Evolutionary conservation across 2,329 filamentous ascomycete species (phyloP), one percentile per base, ranked within the genome.

Genomic region (Volutella citrinella): DNA sequence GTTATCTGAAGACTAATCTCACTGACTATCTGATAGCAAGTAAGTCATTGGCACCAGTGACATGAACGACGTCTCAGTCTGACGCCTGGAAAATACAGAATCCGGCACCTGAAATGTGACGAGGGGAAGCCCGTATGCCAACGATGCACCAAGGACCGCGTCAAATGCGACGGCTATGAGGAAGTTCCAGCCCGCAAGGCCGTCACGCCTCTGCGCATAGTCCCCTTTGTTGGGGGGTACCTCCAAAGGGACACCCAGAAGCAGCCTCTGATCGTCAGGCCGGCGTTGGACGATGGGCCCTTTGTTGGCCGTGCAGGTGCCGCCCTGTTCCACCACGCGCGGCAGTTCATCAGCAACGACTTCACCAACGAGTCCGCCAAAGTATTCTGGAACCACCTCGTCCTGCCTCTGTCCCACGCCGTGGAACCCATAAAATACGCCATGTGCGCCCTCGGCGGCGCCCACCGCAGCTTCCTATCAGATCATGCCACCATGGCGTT

Each of bases 91-190:
- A n/a, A n/a, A n/a, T n/a, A n/a, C 18, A 44, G 42, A 23, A 44
- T 44, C 4, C 40, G 42, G 0, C 42, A 44, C 11, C 30, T 44
- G 9, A 44, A 44, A 8, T 44, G 42, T 7, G 42, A 44, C 7
- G 42, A 44, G 11, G 38, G 31, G 15, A 44, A 27, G 10, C 42
- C 42, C 3, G 27, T 13, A 2, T 44, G 42, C 3, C 30, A 27
- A 4, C 33, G 40, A 1, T 44, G 42, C 7, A 14, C 32, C 7
- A 44, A 44, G 3, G 42, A 44, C 12, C 19, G 28, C 10, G 11
- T 36, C 4, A 23, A 5, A 6, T 44, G 42, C 5, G 42, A 44
- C 14, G 42, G 42, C 6, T 44, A 44, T 13, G 4, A 28, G 3
- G 21, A 43, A n/a, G n/a, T n/a, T n/a, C n/a, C n/a, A n/a, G n/a